Base-by-base conservation (phyloP, 1,284 basidiomycete species). In the Cystobasidiaceae sp. region DNA sequence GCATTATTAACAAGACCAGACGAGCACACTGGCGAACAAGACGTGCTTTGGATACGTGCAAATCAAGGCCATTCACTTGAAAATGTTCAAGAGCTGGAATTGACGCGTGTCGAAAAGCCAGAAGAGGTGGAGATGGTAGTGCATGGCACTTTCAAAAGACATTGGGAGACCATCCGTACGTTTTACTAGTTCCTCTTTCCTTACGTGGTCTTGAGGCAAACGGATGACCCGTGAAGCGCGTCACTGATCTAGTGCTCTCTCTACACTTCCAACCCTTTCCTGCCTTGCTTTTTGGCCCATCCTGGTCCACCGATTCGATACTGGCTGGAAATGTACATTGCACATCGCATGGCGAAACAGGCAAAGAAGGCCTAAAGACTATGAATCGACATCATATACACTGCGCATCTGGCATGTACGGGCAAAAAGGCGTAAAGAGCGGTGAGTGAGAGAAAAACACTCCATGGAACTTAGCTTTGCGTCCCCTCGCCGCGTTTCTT, bases 31-130 rank as follows among this genome's bases (percentile, higher is more conserved):
- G 66, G 62, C 28, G 74, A 75, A 4, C 65, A 73, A 8, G 76
- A 80, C 7, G 76, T 82, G 21, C 89, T 87, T 84, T 93, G 86
- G 85, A 93, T 97, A 70, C 82, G 91, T 50, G 94, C 94, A 0
- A 91, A 90, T 68, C 94, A 97, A 77, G 96, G 94, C 0, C 94
- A 97, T 78, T 89, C 91, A 1, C 79, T 93, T 41, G 82, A 89
- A n/a, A n/a, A n/a, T 87, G 78, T 81, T 0, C 80, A 89, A 13
- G 79, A 85, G 48, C 78, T 93, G 25, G 85, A 89, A 33, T 77
- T 91, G 50, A 80, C 80, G 49, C 84, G 84, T 1, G 82, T 93
- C 4, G 73, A 78, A 6, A 82, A 83, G 1, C 79, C 82, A 0
- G 75, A 79, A 0, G 85, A 90, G 65, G 82, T 91, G n/a, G 85